Conservation (phyloP, 2,329 filamentous ascomycete species). For the Trichoderma sp. region DNA sequence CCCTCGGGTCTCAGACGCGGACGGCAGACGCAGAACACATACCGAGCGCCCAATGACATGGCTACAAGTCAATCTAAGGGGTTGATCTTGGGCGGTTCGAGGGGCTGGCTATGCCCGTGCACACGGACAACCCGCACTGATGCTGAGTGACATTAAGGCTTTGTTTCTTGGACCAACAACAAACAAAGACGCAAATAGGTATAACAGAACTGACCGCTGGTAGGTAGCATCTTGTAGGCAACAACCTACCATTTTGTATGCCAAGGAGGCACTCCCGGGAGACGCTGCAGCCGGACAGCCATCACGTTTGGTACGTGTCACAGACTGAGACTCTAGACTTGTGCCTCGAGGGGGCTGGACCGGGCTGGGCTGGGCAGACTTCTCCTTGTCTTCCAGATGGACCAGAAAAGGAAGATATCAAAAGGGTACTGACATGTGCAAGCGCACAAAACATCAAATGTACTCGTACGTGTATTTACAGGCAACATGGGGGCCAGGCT, state of each 20-base stretch:
- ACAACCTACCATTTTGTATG: not conserved
- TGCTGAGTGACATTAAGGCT: not conserved
- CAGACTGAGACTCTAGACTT: not conserved
- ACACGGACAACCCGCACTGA: not conserved
- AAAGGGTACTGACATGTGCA: not conserved
- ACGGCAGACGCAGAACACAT: not conserved
- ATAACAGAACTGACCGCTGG: not conserved
- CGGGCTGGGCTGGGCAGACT: not conserved
- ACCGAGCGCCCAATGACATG: not conserved
- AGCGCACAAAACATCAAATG: not conserved
- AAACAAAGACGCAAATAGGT: not conserved
- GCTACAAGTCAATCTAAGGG: not conserved
- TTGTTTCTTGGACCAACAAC: not conserved
- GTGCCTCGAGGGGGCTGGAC: not conserved
- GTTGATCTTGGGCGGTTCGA: not conserved
- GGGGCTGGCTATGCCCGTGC: not conserved
- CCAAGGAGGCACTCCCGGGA: not conserved
- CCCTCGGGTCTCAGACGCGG: not conserved
- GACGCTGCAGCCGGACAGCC: not conserved
- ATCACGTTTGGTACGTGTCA: not conserved
- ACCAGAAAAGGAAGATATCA: not conserved
- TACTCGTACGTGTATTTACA: not conserved
- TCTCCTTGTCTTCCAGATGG: not conserved
- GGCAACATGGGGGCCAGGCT: not conserved
- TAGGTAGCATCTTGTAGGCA: not conserved